Conservation (phyloP, 2,329 filamentous ascomycete species). For the Alternaria sp. region DNA sequence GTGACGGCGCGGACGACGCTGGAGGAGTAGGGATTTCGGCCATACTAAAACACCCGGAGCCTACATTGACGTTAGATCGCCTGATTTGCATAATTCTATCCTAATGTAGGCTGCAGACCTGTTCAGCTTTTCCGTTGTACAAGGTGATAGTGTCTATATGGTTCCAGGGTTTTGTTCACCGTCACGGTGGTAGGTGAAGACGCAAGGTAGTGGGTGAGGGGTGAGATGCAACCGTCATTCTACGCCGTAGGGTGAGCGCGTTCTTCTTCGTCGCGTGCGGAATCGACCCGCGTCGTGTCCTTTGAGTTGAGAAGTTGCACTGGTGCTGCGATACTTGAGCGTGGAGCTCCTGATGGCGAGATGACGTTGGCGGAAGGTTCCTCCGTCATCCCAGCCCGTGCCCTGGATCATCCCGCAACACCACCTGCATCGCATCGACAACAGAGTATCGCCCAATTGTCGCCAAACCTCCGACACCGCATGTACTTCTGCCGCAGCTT, state of each 20-base stretch:
- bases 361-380: constrained; percentile 5
- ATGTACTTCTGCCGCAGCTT: background rate
- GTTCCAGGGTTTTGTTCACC: background rate
- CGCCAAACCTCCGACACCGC: background rate
- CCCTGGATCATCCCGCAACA: background rate
- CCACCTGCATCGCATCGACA: background rate
- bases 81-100: background rate
- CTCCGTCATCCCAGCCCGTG: background rate
- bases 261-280: background rate
- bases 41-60: constrained; percentile 13
- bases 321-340: background rate
- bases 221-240: constrained; percentile 20
- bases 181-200: constrained; percentile 18
- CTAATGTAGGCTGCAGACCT: background rate
- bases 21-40: constrained; percentile 53
- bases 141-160: background rate
- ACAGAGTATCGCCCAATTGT: background rate
- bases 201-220: constrained; percentile 20
- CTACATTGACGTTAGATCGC: background rate
- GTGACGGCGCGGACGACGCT: constrained; percentile 53
- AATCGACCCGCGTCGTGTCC: background rate
- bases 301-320: background rate
- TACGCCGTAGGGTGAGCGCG: constrained; percentile 2
- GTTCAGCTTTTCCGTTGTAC: background rate
- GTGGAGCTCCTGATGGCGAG: background rate